These are phyloP conservation scores for Diaporthe capsici DNA, from an alignment of 2,329 filamentous ascomycete species.

Conservation along the genomic window DNA sequence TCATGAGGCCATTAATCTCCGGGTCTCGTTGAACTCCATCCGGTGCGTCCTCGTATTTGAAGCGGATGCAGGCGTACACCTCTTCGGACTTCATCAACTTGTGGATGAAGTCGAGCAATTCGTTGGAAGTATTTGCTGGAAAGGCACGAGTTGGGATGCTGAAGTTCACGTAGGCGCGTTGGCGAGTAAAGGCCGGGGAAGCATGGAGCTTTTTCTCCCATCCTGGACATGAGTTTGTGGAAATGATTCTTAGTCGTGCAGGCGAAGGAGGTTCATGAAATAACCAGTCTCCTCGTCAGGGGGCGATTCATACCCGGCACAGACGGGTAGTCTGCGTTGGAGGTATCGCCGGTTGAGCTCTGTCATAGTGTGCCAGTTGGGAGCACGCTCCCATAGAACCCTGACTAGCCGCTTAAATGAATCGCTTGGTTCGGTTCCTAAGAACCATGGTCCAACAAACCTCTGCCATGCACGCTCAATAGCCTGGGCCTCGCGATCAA, in stretches of 20 bases:
- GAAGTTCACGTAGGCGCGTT: background rate
- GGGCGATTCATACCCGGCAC: accelerated
- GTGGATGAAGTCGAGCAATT: background rate
- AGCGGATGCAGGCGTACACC: background rate
- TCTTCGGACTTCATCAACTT: accelerated
- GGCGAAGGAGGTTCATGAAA: background rate
- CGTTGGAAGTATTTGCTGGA: accelerated
- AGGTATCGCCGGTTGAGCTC: background rate
- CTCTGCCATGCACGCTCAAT: too few relatives aligned
- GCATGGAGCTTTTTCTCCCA: accelerated
- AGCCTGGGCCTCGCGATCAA: background rate
- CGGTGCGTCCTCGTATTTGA: background rate
- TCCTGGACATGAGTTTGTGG: background rate
- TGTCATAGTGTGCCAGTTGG: background rate
- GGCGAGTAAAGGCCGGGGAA: background rate
- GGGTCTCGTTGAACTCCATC: background rate
- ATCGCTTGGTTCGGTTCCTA: too few relatives aligned
- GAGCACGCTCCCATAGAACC: background rate
- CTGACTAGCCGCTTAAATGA: too few relatives aligned
- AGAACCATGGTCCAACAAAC: too few relatives aligned
- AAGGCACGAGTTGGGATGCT: background rate
- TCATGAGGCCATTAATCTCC: background rate
- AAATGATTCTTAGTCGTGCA: background rate
- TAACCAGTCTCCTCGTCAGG: accelerated
- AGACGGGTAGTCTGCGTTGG: background rate